Base-by-base conservation (phyloP, 176 grass and related monocot genomes). In the Bonia amplexicaulis region DNA sequence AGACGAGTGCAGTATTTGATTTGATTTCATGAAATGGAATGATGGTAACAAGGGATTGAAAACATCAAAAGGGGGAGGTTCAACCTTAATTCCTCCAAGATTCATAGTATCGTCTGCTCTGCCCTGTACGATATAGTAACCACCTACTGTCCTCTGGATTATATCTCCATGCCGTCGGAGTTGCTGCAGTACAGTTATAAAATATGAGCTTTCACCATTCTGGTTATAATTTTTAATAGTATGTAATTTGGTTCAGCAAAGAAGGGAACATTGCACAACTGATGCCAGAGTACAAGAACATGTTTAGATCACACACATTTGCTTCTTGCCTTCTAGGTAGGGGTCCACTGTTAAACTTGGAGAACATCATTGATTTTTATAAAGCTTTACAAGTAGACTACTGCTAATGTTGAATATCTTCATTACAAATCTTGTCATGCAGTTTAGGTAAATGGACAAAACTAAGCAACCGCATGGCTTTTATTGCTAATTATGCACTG, bases 91-190 rank as follows among this genome's bases (percentile, higher is more conserved):
- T 64, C 95, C 95, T 73, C 95, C 95, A 71, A 98, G 93, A 84
- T 98, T 98, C 95, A 98, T 98, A 17, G 93, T 98, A 87, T 98
- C 95, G 52, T 98, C 93, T n/a, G 93, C 91, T 69, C 95, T 95
- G 7, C 95, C 95, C 71, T 90, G 95, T 42, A 95, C 91, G 33
- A 98, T 71, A 79, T 93, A 98, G 77, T 98, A 98, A 52, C 93
- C 91, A 79, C 93, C 93, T 13, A 92, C 87, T 51, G 91, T 98
- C 83, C 93, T 98, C 79, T 93, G 89, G 84, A 98, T 89, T 83
- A 95, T 88, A 74, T 98, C 95, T 66, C 95, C 95, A 93, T 98
- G 95, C 49, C 95, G 88, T 65, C 95, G 84, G 67, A 98, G 87
- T 66, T 91, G 89, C 95, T 98, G 70, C 69, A 79, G 10, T 6